Conservation (phyloP, 169 alveolate genomes). For the Theileria luwenshuni region DNA sequence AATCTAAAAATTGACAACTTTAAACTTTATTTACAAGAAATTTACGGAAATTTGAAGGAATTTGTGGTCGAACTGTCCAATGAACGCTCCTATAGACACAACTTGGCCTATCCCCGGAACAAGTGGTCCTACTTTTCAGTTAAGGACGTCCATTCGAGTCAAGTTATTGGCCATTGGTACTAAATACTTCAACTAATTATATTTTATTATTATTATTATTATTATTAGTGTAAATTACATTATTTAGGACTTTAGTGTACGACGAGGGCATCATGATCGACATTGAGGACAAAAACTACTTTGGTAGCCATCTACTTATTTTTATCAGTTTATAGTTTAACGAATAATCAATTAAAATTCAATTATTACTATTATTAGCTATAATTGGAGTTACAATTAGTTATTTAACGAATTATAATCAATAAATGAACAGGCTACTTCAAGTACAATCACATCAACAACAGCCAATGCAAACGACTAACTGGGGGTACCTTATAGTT, state of each 20-base stretch:
- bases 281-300: slow-evolving; percentile 38
- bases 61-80: slow-evolving; percentile 37
- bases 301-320: slow-evolving; percentile 22
- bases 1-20: slow-evolving; percentile 55
- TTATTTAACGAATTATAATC: neutral
- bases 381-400: no score
- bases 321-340: no score
- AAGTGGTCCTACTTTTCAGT: slow-evolving; percentile 49
- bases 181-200: no score
- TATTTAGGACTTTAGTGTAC: slow-evolving; percentile 67
- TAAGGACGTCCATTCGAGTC: slow-evolving; percentile 3
- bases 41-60: slow-evolving; percentile 45
- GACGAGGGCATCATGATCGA: slow-evolving; percentile 61
- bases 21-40: slow-evolving; percentile 22
- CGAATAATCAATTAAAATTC: no score
- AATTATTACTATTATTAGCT: no score
- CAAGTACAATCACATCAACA: slow-evolving; percentile 39
- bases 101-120: slow-evolving; percentile 49
- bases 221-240: neutral
- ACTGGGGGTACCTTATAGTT: slow-evolving; percentile 47
- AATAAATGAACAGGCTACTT: slow-evolving; percentile 32
- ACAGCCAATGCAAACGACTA: slow-evolving; percentile 29
- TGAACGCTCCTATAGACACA: slow-evolving; percentile 37
- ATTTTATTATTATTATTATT: no score
- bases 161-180: slow-evolving; percentile 51